Base-by-base conservation (phyloP, 148 eudicot genomes). In the Salicornia ramosissima region DNA sequence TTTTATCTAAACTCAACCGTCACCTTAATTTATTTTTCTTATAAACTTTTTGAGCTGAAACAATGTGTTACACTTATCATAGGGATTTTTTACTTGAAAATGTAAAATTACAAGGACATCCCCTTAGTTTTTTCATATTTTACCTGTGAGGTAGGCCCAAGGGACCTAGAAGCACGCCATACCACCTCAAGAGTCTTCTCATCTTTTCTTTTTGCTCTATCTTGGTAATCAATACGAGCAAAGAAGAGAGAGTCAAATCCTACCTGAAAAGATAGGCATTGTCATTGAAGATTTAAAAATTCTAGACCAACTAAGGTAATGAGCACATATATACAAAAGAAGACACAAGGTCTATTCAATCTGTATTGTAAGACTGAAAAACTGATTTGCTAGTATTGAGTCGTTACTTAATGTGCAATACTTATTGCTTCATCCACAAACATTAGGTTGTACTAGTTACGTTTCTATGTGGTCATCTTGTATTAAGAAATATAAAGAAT, bases 161-260 rank as follows among this genome's bases (percentile, higher is more conserved):
- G 90, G 39, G 94, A 84, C 64, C 68, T 84, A 51, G 94, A 88
- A 68, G 88, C 90, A 64, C 78, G 87, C 94, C 94, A 88, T 71
- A 88, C 68, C 45, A 86, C 76, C 78, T 88, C 94, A 67, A 88
- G 94, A 63, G 82, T 76, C 82, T 88, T 88, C 46, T 84, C 82
- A 63, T 72, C 73, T 81, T 81, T 84, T 22, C 94, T 56, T 80
- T 84, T 86, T 54, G 86, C 86, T 80, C 94, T 80, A 74, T 88
- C 94, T 88, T 88, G 94, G 75, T 84, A 88, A 77, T 88, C 94
- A 77, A 88, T 88, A 14, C 94, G 82, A 60, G 90, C 94, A 68
- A 88, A 88, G 74, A 71, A 88, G 43, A 88, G 76, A 59, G 94
- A 88, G 79, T 88, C 90, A 69, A 86, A 88, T 42, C 94, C 94